Evolutionary conservation across 2,329 filamentous ascomycete genomes (phyloP).

Genomic region (Camillea tinctor): DNA sequence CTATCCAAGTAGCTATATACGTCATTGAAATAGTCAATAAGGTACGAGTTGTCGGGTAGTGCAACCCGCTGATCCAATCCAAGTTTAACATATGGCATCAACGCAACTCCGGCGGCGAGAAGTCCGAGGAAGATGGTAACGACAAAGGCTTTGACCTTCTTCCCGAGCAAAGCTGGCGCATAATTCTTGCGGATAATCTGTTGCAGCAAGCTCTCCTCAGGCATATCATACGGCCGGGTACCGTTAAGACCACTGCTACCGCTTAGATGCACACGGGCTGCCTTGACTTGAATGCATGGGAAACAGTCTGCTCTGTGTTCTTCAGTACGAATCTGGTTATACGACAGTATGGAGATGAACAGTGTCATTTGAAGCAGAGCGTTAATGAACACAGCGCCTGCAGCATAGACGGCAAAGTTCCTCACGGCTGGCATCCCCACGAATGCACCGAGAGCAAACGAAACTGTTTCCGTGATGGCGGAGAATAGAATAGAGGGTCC

Average conservation of each 20-base stretch:
- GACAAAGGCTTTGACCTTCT: slow-evolving; percentile 74
- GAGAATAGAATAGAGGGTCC: slow-evolving; percentile 95
- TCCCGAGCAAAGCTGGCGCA: slow-evolving; percentile 76
- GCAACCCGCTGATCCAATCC: slow-evolving; percentile 94
- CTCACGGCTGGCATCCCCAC: slow-evolving; percentile 97
- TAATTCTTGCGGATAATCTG: slow-evolving; percentile 88
- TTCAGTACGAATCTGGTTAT: slow-evolving; percentile 91
- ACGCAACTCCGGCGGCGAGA: slow-evolving; percentile 79
- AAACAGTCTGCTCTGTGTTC: slow-evolving; percentile 87
- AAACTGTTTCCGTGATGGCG: slow-evolving; percentile 89
- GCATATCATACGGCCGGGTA: slow-evolving; percentile 67
- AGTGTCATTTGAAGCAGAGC: slow-evolving; percentile 95
- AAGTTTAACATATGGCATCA: slow-evolving; percentile 81
- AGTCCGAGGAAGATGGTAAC: slow-evolving; percentile 82
- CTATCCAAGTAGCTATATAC: slow-evolving; percentile 88
- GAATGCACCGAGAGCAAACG: slow-evolving; percentile 87
- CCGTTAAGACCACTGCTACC: slow-evolving; percentile 57
- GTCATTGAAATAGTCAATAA: slow-evolving; percentile 96
- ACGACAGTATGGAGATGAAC: slow-evolving; percentile 86
- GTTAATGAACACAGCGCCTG: slow-evolving; percentile 95
- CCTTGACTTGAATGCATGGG: slow-evolving; percentile 80
- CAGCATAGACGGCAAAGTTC: slow-evolving; percentile 96
- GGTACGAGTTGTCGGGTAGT: slow-evolving; percentile 88
- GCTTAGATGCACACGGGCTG: slow-evolving; percentile 66
- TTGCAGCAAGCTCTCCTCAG: slow-evolving; percentile 81